phyloP scores from a whole-genome alignment of 345 rosid genomes.

The Hypericum perforatum region DNA sequence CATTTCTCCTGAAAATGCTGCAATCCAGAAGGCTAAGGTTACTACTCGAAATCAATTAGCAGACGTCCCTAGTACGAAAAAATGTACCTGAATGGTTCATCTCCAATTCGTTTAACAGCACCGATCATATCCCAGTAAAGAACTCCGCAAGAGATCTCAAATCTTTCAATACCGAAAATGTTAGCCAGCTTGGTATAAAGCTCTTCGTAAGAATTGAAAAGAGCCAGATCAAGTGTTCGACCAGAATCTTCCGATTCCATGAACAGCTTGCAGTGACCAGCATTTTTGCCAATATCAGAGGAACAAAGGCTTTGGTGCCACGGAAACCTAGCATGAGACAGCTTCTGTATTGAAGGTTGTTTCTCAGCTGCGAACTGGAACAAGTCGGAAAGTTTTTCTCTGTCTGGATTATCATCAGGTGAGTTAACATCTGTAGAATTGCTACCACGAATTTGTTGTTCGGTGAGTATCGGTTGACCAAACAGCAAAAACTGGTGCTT shows the following conservation, averaged over 20 bases:
- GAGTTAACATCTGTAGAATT: constrained; percentile 27
- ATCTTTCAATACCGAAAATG: constrained; percentile 67
- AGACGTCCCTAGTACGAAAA: background rate
- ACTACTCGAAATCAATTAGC: background rate
- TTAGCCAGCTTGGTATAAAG: constrained; percentile 49
- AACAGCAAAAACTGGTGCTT: constrained; percentile 70
- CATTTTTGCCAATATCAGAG: constrained; percentile 32
- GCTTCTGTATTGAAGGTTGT: constrained; percentile 24
- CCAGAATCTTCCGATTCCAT: constrained; percentile 88
- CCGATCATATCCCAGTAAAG: constrained; percentile 62
- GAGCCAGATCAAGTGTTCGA: constrained; percentile 70
- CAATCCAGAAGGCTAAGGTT: background rate
- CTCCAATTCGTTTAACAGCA: constrained; percentile 49
- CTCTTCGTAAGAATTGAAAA: constrained; percentile 69
- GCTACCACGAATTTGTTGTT: constrained; percentile 46
- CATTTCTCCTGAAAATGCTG: constrained; percentile 58
- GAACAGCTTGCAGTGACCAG: constrained; percentile 87
- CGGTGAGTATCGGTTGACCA: constrained; percentile 74
- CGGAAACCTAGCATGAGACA: constrained; percentile 25
- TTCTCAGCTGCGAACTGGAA: constrained; percentile 21
- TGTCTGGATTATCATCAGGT: constrained; percentile 18
- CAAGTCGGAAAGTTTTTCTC: constrained; percentile 23
- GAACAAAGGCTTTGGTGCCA: constrained; percentile 34
- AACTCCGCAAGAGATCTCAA: constrained; percentile 45
- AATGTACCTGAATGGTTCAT: constrained; percentile 81